Base-by-base conservation (phyloP, 2,329 filamentous ascomycete genomes). In the Aureobasidium sp. region DNA sequence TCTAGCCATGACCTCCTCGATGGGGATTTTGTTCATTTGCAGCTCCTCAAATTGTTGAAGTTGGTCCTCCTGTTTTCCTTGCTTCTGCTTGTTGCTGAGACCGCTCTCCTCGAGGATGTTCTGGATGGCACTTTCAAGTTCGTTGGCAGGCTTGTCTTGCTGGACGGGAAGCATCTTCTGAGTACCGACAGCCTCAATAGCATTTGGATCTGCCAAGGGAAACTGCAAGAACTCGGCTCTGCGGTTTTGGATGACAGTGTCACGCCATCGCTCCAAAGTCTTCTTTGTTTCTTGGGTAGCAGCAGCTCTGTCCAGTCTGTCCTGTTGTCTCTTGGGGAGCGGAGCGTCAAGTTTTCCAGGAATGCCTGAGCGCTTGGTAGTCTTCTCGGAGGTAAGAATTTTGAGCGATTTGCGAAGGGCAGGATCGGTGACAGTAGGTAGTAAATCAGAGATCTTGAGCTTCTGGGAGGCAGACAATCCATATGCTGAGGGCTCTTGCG, bases 181-280 rank as follows among this genome's bases (percentile, higher is more conserved):
- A 70, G 87, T 85, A 26, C 82, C 85, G 48, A 81, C 73, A 12
- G 79, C 74, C 24, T 85, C 84, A 32, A 81, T 81, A 60, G 82
- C 85, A 63, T 86, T 84, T 43, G 87, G 87, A 69, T 91, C 87
- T 2, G 87, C 83, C 0, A 97, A 81, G 5, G 94, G 94, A 70
- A 99, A 99, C 24, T 87, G 81, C 13, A 99, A 79, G 73, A 96
- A 91, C 66, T 97, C 94, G 1, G 93, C 92, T 68, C 91, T 84
- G 64, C 94, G 88, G 74, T 97, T 97, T 36, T 90, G 86, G 76
- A 97, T 96, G 70, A 99, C 92, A 0, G 94, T 97, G 64, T 97
- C 93, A 36, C 88, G 88, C 94, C 94, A 99, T 69, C 91, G 86
- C 66, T 90, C 86, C 29, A 99, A 80, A 0, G 92, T 93, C 74